phyloP scores from a whole-genome alignment of 129 eudicot genomes.

The Arctium minus region DNA sequence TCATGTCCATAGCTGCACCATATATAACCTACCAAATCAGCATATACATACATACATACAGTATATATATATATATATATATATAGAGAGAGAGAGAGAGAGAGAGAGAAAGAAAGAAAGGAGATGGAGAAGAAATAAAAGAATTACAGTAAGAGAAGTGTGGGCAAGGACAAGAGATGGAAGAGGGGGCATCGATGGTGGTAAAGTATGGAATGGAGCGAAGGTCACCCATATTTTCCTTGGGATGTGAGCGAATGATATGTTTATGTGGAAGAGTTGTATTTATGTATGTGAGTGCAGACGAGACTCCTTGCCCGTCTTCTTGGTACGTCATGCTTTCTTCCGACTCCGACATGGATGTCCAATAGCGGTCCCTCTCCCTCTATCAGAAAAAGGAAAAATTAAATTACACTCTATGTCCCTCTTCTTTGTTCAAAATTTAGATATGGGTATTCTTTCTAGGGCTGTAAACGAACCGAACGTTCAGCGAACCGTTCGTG shows the following conservation, averaged over 20 bases:
- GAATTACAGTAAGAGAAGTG: not conserved
- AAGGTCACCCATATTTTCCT: not conserved
- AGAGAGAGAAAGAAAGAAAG: not conserved
- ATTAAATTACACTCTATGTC: no score
- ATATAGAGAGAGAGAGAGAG: not conserved
- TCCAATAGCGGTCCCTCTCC: no score
- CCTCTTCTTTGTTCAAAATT: no score
- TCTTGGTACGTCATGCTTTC: not conserved
- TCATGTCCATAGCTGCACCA: constrained; percentile 15
- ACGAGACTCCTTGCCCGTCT: not conserved
- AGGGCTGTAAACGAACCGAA: no score
- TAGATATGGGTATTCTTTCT: no score
- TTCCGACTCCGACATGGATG: not conserved
- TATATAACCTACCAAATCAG: not conserved
- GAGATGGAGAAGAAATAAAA: not conserved
- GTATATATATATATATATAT: not conserved
- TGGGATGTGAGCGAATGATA: not conserved
- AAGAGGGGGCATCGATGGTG: not conserved
- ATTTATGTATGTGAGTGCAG: not conserved
- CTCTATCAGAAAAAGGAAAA: no score
- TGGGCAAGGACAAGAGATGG: not conserved
- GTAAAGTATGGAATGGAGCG: not conserved
- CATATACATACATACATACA: not conserved
- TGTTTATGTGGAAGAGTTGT: not conserved
- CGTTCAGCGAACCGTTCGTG: no score